Evolutionary conservation across 2,329 filamentous ascomycete species (phyloP).

Genomic region (Ceratocystis colombiana): DNA sequence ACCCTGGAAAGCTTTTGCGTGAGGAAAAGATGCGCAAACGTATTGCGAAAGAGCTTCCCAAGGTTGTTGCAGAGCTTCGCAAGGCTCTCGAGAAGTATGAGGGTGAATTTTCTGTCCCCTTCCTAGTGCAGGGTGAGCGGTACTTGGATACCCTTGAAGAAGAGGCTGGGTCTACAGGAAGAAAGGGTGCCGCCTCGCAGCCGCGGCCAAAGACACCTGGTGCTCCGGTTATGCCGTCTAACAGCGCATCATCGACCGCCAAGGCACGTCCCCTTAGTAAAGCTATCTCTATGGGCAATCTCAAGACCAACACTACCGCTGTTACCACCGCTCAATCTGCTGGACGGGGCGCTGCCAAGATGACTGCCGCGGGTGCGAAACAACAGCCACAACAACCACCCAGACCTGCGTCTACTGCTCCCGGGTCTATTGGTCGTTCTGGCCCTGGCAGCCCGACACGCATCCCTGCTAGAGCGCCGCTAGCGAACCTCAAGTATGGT

Average conservation of each 20-base stretch:
- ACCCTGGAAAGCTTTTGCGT: slow-evolving; percentile 82
- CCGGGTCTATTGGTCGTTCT: slow-evolving; percentile 18
- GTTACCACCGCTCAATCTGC: slow-evolving; percentile 27
- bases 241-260: slow-evolving; percentile 41
- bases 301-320: slow-evolving; percentile 18
- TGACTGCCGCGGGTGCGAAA: slow-evolving; percentile 37
- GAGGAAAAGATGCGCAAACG: slow-evolving; percentile 99
- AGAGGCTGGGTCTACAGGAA: slow-evolving; percentile 36
- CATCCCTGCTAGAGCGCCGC: slow-evolving; percentile 58
- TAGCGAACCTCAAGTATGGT: slow-evolving; percentile 58
- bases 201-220: slow-evolving; percentile 36
- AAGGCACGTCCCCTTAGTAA: slow-evolving; percentile 32
- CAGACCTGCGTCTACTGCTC: slow-evolving; percentile 29
- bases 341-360: slow-evolving; percentile 42
- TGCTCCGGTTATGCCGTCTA: slow-evolving; percentile 61
- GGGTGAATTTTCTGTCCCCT: slow-evolving; percentile 85
- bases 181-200: slow-evolving; percentile 43
- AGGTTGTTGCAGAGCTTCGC: slow-evolving; percentile 72
- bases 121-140: slow-evolving; percentile 82
- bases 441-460: slow-evolving; percentile 49
- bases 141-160: slow-evolving; percentile 78
- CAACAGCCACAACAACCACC: slow-evolving; percentile 29
- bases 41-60: slow-evolving; percentile 90
- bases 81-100: slow-evolving; percentile 81
- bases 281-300: slow-evolving; percentile 27